A percentile compares a stretch with the other conserved stretches of the same genome.
phyloP scores from a whole-genome alignment of 176 grass and related monocot species.

The Cocos nucifera region DNA sequence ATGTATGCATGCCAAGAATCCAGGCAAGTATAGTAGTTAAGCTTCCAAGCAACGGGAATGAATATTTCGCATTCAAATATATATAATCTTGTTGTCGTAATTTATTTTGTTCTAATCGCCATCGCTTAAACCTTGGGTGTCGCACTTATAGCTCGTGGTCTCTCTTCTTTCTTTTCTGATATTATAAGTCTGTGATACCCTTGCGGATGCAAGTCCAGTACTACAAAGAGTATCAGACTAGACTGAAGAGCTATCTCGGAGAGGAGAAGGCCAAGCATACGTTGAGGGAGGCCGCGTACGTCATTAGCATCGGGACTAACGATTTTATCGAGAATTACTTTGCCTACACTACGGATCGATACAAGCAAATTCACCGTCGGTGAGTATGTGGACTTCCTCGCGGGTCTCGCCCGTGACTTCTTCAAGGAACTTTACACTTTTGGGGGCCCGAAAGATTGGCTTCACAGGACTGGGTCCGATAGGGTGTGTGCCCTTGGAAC shows the following conservation, averaged over 20 bases:
- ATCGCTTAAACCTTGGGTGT: too few species aligned
- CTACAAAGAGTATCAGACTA: slow-evolving; percentile 54
- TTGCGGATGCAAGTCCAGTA: slow-evolving; percentile 45
- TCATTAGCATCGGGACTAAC: slow-evolving; percentile 75
- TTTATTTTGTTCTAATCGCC: too few species aligned
- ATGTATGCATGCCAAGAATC: too few species aligned
- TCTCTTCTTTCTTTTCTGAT: background rate
- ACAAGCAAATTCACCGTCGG: slow-evolving; percentile 36
- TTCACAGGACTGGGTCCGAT: slow-evolving; percentile 42
- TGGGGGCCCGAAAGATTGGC: slow-evolving; percentile 54
- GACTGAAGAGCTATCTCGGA: slow-evolving; percentile 32
- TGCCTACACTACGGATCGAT: slow-evolving; percentile 24
- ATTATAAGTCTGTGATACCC: slow-evolving; percentile 43
- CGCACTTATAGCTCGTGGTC: too few species aligned
- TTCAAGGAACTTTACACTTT: slow-evolving; percentile 33
- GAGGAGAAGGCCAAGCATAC: slow-evolving; percentile 19
- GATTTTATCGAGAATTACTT: slow-evolving; percentile 96
- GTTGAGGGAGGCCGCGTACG: slow-evolving; percentile 45
- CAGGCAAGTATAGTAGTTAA: too few species aligned
- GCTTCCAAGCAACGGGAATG: too few species aligned
- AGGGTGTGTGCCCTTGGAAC: slow-evolving; percentile 43
- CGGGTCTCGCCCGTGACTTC: slow-evolving; percentile 28
- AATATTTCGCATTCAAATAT: too few species aligned
- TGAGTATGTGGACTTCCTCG: slow-evolving; percentile 39
- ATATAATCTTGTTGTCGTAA: too few species aligned